phyloP scores from a whole-genome alignment of 169 alveolate species.

The Plasmodium inui region DNA sequence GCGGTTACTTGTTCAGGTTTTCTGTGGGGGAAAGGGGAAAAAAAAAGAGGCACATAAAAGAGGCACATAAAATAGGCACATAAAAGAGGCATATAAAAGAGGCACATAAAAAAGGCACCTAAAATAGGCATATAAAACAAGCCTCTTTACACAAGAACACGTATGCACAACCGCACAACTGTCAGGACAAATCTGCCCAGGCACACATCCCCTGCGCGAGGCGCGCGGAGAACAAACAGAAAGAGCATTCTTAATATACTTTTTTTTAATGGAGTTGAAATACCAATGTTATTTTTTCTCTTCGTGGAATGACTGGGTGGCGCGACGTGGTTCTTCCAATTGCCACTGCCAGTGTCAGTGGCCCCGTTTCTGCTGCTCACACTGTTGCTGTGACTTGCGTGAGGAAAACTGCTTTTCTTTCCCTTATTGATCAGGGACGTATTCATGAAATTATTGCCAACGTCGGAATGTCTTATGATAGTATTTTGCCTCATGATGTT shows the following conservation, averaged over 20 bases:
- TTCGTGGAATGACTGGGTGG: slow-evolving; percentile 15
- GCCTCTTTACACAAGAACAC: background rate
- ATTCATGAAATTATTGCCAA: background rate
- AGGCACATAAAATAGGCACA: background rate
- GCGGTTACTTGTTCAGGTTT: slow-evolving; percentile 13
- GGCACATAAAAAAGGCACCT: background rate
- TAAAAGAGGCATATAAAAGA: background rate
- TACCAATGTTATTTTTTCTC: slow-evolving; percentile 51
- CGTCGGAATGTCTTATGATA: background rate
- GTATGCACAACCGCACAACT: background rate
- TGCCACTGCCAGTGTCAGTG: background rate
- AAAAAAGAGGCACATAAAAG: background rate
- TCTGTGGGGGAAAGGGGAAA: slow-evolving; percentile 2
- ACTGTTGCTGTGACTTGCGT: background rate
- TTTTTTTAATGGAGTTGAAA: slow-evolving; percentile 64
- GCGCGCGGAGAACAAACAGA: background rate
- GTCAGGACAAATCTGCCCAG: background rate
- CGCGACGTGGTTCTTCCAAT: background rate
- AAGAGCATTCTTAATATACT: slow-evolving; percentile 37
- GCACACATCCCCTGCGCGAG: background rate
- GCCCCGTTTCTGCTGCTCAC: background rate
- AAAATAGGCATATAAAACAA: background rate
- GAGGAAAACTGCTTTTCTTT: background rate
- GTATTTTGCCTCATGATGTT: background rate
- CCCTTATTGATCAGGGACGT: background rate